Base-by-base conservation (phyloP, 2,329 filamentous ascomycete species). In the Myrmaecium sp. region DNA sequence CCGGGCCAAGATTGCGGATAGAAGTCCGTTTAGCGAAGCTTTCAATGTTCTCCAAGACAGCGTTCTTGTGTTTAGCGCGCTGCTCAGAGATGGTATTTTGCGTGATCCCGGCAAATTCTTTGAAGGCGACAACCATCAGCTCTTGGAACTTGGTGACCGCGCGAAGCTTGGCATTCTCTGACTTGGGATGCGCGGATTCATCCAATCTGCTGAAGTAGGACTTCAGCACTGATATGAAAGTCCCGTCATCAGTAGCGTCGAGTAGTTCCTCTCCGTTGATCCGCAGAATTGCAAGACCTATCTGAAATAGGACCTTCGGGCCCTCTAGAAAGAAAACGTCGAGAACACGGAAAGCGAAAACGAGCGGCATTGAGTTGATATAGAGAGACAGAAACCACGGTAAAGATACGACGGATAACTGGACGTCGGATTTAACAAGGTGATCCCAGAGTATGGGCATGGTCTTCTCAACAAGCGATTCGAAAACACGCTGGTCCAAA, bases 371-470 rank as follows among this genome's bases (percentile, higher is more conserved):
- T 2, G 86, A 95, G 64, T 98, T 98, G 62, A 98, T 91, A 55
- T 95, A 98, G 11, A 98, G 64, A 4, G 86, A 95, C 30, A 98
- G 64, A 49, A 98, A 98, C 89, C 89, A 98, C 3, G 89, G 89
- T 22, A 98, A 64, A 6, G 86, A 95, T 10, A 95, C 89, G 17
- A 98, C 89, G 0, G 89, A 95, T 12, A 98, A 69, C 51, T 98
- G 91, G 13, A 98, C 83, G 44, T 98, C 89, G 32, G 79, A 89
- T 55, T 89, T 92, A 37, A 84, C 78, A n/a, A 98, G 69, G 44
- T 98, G 89, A 13, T 95, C 86, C 84, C 89, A 98, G 10, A 98
- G 66, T 31, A 98, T 77, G 2, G 89, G 89, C 84, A 98, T 95
- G 2, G 89, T 98, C 57, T 82, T 89, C 52, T 98, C 89, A n/a